Evolutionary conservation across 75 land plant genomes (phyloP), one percentile per base, ranked within the genome.

Genomic region (Pinus albicaulis): DNA sequence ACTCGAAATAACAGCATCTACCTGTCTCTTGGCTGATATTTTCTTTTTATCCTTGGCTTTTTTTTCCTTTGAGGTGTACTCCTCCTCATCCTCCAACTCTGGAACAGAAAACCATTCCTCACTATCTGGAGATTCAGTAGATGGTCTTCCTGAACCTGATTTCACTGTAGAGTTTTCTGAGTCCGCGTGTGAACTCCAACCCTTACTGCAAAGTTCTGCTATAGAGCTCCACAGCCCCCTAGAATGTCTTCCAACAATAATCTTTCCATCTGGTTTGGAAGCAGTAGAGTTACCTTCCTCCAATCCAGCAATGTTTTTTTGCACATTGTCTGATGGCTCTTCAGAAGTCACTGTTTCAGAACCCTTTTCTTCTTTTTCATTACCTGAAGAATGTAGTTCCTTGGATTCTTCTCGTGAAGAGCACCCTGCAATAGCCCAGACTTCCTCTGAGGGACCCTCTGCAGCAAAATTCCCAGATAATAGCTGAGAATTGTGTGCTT

Each of bases 101-200:
- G 52, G 86, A 15, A 86, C 89, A 55, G 93, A 91, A 82, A 84
- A 86, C 88, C 84, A 84, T 55, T 84, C 63, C 31, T 86, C 90
- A 68, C 81, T 86, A 63, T 82, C 52, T 60, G 44, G 62, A 59
- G 93, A 88, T 55, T 90, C 86, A 68, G 75, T 86, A 17, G 88
- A 78, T 66, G 89, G 82, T 56, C 77, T 86, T 63, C 60, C 76
- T 65, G 76, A 81, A 69, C 80, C 77, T 17, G 82, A 75, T 76
- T 80, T 85, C 38, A 57, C 19, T 48, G 72, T 60, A 26, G 86
- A 73, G 56, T 59, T 80, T 23, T 73, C 80, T 44, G 80, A 77
- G 71, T 77, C 81, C 22, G 73, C 74, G 61, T 36, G 85, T 65
- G 74, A 55, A 56, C 34, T 59, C 85, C 84, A 88, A 20, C 77